Percentiles rank a stretch among this genome's conserved stretches.
phyloP scores from a whole-genome alignment of 1,139 yeast genomes.

The Protomyces lactucae-debilis region DNA sequence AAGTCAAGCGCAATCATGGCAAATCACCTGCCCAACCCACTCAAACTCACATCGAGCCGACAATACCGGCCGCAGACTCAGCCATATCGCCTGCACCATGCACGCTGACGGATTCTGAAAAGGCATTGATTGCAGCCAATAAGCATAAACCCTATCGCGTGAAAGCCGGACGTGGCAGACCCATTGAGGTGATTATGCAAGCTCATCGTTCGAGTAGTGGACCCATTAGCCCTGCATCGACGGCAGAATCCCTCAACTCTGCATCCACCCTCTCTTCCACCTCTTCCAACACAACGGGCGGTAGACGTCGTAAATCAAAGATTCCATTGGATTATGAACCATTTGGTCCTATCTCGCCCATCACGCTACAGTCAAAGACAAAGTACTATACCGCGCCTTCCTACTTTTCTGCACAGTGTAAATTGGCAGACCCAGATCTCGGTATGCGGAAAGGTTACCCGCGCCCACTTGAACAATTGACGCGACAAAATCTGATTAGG shows the following conservation, averaged over 20 bases:
- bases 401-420: not conserved
- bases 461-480: not conserved
- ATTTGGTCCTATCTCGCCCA: not conserved
- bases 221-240: not conserved
- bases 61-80: too few species aligned
- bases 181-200: not conserved
- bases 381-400: not conserved
- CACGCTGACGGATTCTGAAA: not conserved
- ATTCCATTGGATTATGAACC: not conserved
- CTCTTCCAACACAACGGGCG: not conserved
- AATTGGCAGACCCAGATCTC: not conserved
- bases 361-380: not conserved
- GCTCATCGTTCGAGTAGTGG: not conserved
- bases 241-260: not conserved
- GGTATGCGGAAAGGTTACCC: not conserved
- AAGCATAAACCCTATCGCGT: not conserved
- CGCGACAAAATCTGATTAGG: not conserved
- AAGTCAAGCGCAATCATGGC: not conserved
- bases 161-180: not conserved
- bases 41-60: too few species aligned
- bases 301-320: not conserved
- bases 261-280: not conserved
- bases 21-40: not conserved
- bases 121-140: not conserved
- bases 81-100: too few species aligned